phyloP scores from a whole-genome alignment of 148 eudicot species.

The Oxyria digyna region DNA sequence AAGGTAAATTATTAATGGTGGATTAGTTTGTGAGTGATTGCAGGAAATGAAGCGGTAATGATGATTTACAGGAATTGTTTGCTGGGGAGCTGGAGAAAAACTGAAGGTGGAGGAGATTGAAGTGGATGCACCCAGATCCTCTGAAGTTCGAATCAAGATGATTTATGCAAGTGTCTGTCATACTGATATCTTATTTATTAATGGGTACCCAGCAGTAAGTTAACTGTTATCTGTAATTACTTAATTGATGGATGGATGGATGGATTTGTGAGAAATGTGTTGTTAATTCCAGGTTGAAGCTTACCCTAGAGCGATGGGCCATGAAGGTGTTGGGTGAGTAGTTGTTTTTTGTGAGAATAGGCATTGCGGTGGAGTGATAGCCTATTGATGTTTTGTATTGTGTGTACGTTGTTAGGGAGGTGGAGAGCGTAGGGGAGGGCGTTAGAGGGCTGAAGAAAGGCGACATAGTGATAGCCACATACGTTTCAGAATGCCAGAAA shows the following conservation, averaged over 20 bases:
- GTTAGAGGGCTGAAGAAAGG: slow-evolving; percentile 25
- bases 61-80: slow-evolving; percentile 18
- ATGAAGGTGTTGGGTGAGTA: slow-evolving; percentile 50
- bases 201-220: slow-evolving; percentile 23
- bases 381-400: too few relatives aligned
- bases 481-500: slow-evolving; percentile 30
- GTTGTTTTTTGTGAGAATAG: neutral
- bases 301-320: slow-evolving; percentile 39
- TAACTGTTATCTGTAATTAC: neutral
- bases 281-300: slow-evolving; percentile 17
- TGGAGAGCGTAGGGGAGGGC: slow-evolving; percentile 41
- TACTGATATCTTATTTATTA: slow-evolving; percentile 27
- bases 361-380: neutral
- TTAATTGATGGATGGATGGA: neutral
- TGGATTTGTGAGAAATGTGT: neutral
- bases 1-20: neutral
- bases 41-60: neutral
- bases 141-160: slow-evolving; percentile 36
- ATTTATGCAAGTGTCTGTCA: slow-evolving; percentile 38
- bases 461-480: slow-evolving; percentile 31
- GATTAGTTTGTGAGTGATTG: neutral
- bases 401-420: slow-evolving; percentile 20
- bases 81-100: slow-evolving; percentile 16
- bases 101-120: slow-evolving; percentile 31
- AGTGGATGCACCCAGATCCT: slow-evolving; percentile 30